Conservation (phyloP, 2,329 filamentous ascomycete genomes). For the Lasiodiplodia gonubiensis region DNA sequence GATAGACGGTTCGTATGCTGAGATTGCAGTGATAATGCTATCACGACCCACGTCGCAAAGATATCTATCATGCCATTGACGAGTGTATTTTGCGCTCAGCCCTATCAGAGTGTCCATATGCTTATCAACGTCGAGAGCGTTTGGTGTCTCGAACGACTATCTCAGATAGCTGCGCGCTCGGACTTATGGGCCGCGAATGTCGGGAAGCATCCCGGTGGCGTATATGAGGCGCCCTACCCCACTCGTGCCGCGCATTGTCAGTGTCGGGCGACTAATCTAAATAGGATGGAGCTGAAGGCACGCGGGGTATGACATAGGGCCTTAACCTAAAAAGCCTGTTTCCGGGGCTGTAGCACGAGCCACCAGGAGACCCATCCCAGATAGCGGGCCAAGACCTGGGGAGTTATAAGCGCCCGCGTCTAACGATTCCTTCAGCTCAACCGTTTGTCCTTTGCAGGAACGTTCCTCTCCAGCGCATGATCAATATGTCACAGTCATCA, state of each 20-base stretch:
- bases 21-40: not conserved
- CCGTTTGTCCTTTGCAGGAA: not conserved
- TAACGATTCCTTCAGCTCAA: not conserved
- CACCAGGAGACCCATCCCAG: not conserved
- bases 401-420: not conserved
- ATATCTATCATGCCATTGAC: not conserved
- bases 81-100: no score
- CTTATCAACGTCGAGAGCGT: not conserved
- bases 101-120: not conserved
- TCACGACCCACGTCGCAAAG: not conserved
- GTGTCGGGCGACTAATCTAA: not conserved
- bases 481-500: not conserved
- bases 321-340: not conserved
- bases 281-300: not conserved
- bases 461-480: not conserved
- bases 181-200: not conserved
- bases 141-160: not conserved
- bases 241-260: not conserved
- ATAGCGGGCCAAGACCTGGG: not conserved
- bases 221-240: slow-evolving; percentile 2
- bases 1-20: no score
- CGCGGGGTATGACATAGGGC: slow-evolving; percentile 5
- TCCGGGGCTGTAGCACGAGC: not conserved
- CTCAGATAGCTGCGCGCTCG: not conserved
- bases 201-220: not conserved